Conservation (phyloP, 495 filamentous ascomycete species). For the Sordaria brevicollis region DNA sequence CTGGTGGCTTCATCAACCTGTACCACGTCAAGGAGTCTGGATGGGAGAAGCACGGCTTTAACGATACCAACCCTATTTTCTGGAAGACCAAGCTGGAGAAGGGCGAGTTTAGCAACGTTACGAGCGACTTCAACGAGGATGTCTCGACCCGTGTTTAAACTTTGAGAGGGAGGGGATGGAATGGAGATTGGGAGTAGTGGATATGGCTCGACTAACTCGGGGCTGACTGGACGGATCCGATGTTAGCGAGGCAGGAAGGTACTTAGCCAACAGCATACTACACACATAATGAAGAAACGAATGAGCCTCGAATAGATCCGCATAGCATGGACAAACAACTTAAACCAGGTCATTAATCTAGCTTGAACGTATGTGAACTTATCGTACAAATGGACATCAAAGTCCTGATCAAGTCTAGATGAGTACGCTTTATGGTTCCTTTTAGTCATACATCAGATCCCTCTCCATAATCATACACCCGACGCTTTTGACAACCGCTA, state of each 20-base stretch:
- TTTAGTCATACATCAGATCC: background rate
- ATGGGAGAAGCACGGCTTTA: conserved; percentile 98
- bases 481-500: background rate
- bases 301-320: background rate
- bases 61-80: conserved; percentile 91
- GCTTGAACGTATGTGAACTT: conserved; percentile 5
- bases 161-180: background rate
- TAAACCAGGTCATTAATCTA: background rate
- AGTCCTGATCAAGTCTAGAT: conserved; percentile 2
- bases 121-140: conserved; percentile 53
- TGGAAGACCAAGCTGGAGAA: conserved; percentile 98
- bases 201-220: background rate
- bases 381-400: conserved; percentile 18
- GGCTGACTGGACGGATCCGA: background rate
- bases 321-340: background rate
- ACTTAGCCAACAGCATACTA: background rate
- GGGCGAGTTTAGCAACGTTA: conserved; percentile 97
- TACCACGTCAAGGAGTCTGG: conserved; percentile 98
- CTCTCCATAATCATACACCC: background rate
- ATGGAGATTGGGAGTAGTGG: background rate
- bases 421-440: background rate
- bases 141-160: background rate
- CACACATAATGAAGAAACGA: background rate
- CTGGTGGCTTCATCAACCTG: conserved; percentile 94
- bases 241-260: background rate